Base-by-base conservation (phyloP, 352 stramenopile species). In the Phytophthora sp. region DNA sequence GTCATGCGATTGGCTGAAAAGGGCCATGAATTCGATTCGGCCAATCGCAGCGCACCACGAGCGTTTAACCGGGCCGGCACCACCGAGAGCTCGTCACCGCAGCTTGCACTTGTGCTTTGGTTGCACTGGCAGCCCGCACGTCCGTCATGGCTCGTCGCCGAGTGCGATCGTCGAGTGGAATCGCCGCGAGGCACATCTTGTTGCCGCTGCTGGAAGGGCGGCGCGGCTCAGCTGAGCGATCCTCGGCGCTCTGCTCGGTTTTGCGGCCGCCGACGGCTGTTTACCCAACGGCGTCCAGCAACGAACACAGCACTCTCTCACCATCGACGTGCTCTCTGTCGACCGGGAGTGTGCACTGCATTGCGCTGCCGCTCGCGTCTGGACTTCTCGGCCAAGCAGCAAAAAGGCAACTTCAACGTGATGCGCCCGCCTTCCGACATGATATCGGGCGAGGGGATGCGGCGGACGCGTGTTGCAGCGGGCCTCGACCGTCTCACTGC, bases 401-500 rank as follows among this genome's bases (percentile, higher is more conserved):
- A 38, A 48, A 37, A 54, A 57, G 44, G 55, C 46, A 58, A 64
- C 46, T 64, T 58, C 55, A 64, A 64, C 35, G 38, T 50, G 45
- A 53, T 34, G 31, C 6, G 41, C 37, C 38, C 26, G 10, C 23
- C 18, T 15, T 34, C 18, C 26, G 35, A 58, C 50, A 58, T 50
- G 35, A 58, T 58, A 50, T 58, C 12, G 48, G 34, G 31, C 37
- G 32, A 13, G 32, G 32, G 32, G 32, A 39, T 39, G 32, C 31
- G n/a, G 31, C 31, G 31, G 31, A 39, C 32, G 32, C n/a, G 39
- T 17, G 4, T 26, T 44, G 2, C 18, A 11, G 30, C 32, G 15
- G 32, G 32, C 10, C 32, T 55, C 17, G 46, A 20, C 46, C 37
- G 21, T 46, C 49, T 20, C 35, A 37, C n/a, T 46, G 30, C 13